phyloP scores from a whole-genome alignment of 1,284 basidiomycete genomes.

The Apiotrichum sp. region DNA sequence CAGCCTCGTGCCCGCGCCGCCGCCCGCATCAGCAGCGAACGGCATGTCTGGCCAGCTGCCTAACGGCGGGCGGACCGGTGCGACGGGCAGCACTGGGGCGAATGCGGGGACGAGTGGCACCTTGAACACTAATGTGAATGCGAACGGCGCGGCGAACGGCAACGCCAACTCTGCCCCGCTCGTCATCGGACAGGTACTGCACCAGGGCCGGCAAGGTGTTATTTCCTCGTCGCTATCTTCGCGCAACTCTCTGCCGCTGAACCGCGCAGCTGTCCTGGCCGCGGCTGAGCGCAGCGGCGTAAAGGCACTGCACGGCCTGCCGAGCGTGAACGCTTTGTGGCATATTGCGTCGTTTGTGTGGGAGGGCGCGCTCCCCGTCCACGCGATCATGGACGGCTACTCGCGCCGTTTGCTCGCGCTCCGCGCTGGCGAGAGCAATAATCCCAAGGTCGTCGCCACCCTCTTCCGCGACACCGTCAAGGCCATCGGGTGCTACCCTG shows the following conservation, averaged over 20 bases:
- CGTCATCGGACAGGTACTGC: not conserved
- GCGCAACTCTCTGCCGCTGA: not conserved
- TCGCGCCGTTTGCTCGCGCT: not conserved
- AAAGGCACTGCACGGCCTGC: not conserved
- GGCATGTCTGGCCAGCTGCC: not conserved
- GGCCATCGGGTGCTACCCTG: not conserved
- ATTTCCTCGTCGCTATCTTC: not conserved
- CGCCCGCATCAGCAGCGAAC: not conserved
- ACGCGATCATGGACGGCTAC: slow-evolving; percentile 3
- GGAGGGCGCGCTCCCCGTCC: not conserved
- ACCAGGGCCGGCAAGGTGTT: not conserved
- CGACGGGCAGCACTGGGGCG: too few relatives aligned
- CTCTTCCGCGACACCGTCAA: slow-evolving; percentile 1
- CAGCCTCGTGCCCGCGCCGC: not conserved
- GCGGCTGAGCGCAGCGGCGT: not conserved
- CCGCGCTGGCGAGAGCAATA: not conserved
- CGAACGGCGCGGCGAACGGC: too few relatives aligned
- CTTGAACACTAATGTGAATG: too few relatives aligned
- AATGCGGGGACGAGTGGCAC: too few relatives aligned
- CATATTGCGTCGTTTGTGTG: not conserved
- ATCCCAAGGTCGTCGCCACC: not conserved
- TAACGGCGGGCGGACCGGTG: not conserved
- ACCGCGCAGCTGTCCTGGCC: not conserved
- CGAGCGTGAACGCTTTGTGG: not conserved
- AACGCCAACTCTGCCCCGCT: not conserved